Base-by-base conservation (phyloP, 148 eudicot genomes). In the Simmondsia chinensis region DNA sequence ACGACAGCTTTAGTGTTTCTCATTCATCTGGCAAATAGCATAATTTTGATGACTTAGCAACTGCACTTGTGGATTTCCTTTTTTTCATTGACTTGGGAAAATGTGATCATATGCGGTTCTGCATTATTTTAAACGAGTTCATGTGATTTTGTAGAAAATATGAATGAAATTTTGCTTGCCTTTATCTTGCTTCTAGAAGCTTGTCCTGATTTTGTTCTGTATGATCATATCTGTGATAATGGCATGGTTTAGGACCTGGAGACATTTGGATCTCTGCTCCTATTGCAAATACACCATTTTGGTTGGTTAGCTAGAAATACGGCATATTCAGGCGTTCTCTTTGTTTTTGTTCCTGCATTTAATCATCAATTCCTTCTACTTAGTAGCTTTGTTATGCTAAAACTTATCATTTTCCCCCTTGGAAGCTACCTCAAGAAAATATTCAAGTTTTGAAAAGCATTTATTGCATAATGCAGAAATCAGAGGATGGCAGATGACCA, bases 401-500 rank as follows among this genome's bases (percentile, higher is more conserved):
- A 43, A 12, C 4, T 13, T 23, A 22, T 21, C 22, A 14, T 21
- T 53, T 18, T 20, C 7, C 39, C 6, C 11, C 24, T 17, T 31
- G 24, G 4, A 54, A 43, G 48, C 23, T 43, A 14, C 17, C 24
- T 17, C 33, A 33, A 43, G 12, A 43, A 28, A 20, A 16, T 9
- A 23, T 15, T 54, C 49, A 13, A 43, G 31, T 12, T 5, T 24
- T 38, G 33, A 52, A 25, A n/a, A 23, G 18, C 24, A 5, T 3
- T 48, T 38, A 40, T 13, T 17, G 28, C 48, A 21, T 32, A 8
- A 43, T 46, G 48, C 83, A 89, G 97, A 71, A 89, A 89, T 70
- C 97, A 79, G 78, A 82, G 80, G 68, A 89, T 89, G 97, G 74
- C 79, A 54, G 93, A 89, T 37, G 77, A 84, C 32, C 95, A 89